A percentile compares a stretch with the other conserved stretches of the same genome.
Conservation (phyloP, 306 rosid genomes). For the Carpinus viminea region DNA sequence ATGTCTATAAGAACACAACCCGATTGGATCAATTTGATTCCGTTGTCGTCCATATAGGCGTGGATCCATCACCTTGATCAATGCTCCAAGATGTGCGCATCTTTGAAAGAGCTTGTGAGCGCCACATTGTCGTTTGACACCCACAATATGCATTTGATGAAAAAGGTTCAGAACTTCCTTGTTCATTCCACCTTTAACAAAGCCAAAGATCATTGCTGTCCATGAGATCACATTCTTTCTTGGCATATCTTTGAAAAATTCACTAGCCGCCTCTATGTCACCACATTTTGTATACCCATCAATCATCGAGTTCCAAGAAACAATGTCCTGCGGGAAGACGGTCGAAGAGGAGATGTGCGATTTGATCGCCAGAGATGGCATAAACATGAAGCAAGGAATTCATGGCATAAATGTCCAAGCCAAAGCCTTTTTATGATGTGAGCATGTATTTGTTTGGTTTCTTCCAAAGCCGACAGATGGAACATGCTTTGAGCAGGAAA, state of each 20-base stretch:
- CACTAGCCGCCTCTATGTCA: conserved; percentile 31
- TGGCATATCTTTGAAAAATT: conserved; percentile 52
- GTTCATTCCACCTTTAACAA: conserved; percentile 36
- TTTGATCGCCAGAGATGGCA: conserved; percentile 40
- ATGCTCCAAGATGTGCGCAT: conserved; percentile 57
- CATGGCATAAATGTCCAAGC: conserved; percentile 51
- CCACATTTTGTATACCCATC: conserved; percentile 56
- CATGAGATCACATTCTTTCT: conserved; percentile 52
- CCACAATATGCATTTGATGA: conserved; percentile 42
- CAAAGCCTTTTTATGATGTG: conserved; percentile 58
- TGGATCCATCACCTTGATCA: conserved; percentile 55
- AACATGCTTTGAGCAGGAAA: conserved; percentile 74
- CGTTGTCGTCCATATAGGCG: conserved; percentile 40
- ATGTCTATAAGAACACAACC: conserved; percentile 55
- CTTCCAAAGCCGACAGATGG: conserved; percentile 47
- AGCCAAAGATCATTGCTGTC: conserved; percentile 56
- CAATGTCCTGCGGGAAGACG: conserved; percentile 46
- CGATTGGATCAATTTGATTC: conserved; percentile 45
- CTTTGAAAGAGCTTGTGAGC: conserved; percentile 47
- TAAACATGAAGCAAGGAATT: conserved; percentile 60
- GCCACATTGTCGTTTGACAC: conserved; percentile 46
- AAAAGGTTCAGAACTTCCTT: conserved; percentile 48
- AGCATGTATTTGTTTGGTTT: conserved; percentile 57
- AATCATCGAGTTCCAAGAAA: conserved; percentile 63
- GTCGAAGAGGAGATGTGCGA: conserved; percentile 48